These are phyloP conservation scores for Rhododendron mucronatum DNA, from an alignment of 148 eudicot genomes.

Conservation along the genomic window DNA sequence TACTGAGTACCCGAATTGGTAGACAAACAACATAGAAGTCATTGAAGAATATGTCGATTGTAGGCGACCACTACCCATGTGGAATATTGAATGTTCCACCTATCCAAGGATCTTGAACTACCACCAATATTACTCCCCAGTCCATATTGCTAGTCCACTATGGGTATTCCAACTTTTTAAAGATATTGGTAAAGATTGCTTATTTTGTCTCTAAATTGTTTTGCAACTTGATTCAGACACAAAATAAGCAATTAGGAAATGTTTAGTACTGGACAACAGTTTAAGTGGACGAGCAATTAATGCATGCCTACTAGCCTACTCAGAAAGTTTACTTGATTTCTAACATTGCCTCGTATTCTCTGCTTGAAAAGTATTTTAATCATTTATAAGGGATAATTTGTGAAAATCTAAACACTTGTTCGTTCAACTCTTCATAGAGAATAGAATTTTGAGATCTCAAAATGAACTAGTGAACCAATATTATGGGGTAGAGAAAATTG, in stretches of 20 bases:
- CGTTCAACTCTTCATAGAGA: neutral
- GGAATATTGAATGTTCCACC: neutral
- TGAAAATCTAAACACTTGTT: neutral
- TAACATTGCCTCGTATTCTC: neutral
- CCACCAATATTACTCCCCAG: neutral
- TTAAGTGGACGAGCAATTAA: neutral
- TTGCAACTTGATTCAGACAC: neutral
- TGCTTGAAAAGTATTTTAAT: neutral
- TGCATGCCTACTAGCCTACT: neutral
- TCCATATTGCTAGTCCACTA: neutral
- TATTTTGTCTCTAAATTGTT: neutral
- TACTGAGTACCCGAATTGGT: neutral
- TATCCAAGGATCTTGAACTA: neutral
- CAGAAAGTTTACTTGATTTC: neutral
- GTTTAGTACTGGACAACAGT: neutral
- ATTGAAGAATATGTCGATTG: neutral
- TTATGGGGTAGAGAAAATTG: neutral
- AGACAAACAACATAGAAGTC: neutral
- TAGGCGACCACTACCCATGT: neutral
- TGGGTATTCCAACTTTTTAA: neutral
- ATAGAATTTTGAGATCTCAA: neutral
- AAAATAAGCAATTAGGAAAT: neutral
- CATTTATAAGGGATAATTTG: neutral
- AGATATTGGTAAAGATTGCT: neutral
- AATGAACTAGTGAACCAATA: neutral